Evolutionary conservation across 2,329 filamentous ascomycete species (phyloP).

Genomic region (Leptographium galeiforme): DNA sequence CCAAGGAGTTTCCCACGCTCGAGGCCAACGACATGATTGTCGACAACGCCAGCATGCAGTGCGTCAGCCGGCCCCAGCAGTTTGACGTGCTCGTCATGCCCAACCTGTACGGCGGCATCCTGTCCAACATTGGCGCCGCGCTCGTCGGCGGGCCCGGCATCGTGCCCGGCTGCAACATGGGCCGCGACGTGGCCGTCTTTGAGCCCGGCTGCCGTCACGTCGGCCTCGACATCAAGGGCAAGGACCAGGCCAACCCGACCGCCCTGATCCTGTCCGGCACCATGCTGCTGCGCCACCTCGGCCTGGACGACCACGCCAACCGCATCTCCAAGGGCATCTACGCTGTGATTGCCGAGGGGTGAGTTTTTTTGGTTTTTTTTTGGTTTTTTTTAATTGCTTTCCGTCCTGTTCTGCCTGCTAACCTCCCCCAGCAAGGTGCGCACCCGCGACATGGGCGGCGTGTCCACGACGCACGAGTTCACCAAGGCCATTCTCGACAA

Average conservation of each 20-base stretch:
- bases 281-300: conserved; percentile 95
- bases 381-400: neutral
- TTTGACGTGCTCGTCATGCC: conserved; percentile 99
- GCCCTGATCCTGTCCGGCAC: conserved; percentile 88
- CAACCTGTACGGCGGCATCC: conserved; percentile 95
- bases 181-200: conserved; percentile 93
- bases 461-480: conserved; percentile 83
- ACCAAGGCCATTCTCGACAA: conserved; percentile 86
- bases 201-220: conserved; percentile 99
- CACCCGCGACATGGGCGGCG: conserved; percentile 93
- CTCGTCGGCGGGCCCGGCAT: conserved; percentile 95
- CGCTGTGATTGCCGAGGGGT: conserved; percentile 77
- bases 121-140: conserved; percentile 96
- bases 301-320: conserved; percentile 96
- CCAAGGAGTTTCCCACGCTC: conserved; percentile 89
- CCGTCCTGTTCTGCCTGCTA: conserved; percentile 18
- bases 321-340: conserved; percentile 82
- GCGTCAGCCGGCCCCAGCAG: conserved; percentile 88
- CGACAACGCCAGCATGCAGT: conserved; percentile 99
- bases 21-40: conserved; percentile 99
- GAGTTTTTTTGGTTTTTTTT: conserved; percentile 24
- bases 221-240: conserved; percentile 98
- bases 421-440: conserved; percentile 55
- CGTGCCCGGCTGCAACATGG: conserved; percentile 99
- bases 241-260: conserved; percentile 97